A percentile compares a stretch with the other conserved stretches of the same genome.
Evolutionary conservation across 169 alveolate species (phyloP).

Genomic region (Plasmodium coatneyi): DNA sequence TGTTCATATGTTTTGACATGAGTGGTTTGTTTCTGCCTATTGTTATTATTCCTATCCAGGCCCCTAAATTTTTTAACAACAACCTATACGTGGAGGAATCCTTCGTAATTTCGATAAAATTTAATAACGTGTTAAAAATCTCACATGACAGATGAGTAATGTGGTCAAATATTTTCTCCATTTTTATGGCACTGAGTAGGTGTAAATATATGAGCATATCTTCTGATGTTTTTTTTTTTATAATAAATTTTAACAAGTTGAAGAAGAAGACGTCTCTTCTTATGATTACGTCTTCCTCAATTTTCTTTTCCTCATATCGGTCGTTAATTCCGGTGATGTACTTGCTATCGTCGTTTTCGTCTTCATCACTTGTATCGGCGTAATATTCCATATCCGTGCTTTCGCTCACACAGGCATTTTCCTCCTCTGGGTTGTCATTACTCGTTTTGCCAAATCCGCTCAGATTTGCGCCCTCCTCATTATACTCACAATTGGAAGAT

Average conservation of each 20-base stretch:
- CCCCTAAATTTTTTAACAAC: conserved; percentile 89
- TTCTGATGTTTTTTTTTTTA: conserved; percentile 79
- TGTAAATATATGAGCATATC: conserved; percentile 80
- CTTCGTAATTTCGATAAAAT: conserved; percentile 86
- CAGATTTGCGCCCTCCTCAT: conserved; percentile 3
- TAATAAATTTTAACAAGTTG: conserved; percentile 78
- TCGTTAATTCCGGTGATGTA: conserved; percentile 77
- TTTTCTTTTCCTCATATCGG: conserved; percentile 74
- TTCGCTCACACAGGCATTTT: conserved; percentile 72
- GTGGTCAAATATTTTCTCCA: conserved; percentile 79
- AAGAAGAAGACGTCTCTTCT: conserved; percentile 81
- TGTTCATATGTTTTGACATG: conserved; percentile 88
- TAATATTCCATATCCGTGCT: conserved; percentile 14
- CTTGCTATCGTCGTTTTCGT: conserved; percentile 75
- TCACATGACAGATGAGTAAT: conserved; percentile 84
- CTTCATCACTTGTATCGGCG: conserved; percentile 15
- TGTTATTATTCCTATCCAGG: conserved; percentile 92
- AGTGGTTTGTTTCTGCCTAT: conserved; percentile 91
- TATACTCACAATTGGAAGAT: not conserved
- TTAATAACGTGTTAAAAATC: conserved; percentile 87
- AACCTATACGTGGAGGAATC: conserved; percentile 88
- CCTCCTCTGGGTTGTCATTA: conserved; percentile 46
- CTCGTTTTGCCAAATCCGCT: conserved; percentile 51
- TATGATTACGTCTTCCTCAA: conserved; percentile 77
- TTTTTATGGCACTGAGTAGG: conserved; percentile 78